Evolutionary conservation across 345 rosid species (phyloP), one percentile per base, ranked within the genome.

Genomic region (Ailanthus altissimus): DNA sequence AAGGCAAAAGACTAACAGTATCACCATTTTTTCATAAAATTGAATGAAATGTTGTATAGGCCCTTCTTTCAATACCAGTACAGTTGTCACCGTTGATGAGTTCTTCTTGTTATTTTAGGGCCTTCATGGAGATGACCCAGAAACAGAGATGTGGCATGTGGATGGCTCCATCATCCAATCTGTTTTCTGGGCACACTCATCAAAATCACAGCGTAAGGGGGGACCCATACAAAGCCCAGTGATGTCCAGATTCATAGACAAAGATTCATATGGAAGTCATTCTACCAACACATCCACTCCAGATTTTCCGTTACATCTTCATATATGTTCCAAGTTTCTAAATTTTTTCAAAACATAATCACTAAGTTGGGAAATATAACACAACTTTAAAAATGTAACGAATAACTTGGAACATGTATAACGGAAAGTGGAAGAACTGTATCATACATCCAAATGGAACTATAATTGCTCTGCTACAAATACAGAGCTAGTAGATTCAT

Each of bases 91-190:
- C 73, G 14, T 28, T 16, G 43, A 18, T 45, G 25, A 25, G 54
- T 25, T 42, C 23, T 23, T 21, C 21, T 58, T 23, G 42, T 57
- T 46, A 1, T 40, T 57, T 43, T 15, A 5, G 21, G 23, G 65
- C 45, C 59, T 69, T 50, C 43, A 15, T 50, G 25, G 23, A 69
- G 54, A 13, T 69, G 73, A 50, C 36, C 73, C 73, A 50, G 58
- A 16, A 69, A 47, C 2, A 32, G 40, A 18, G 50, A 20, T 40
- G n/a, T n/a, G 38, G 69, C 8, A 21, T 26, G 53, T 26, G 23
- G 10, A 69, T 49, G n/a, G 7, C 38, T n/a, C 42, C 20, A 14
- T 59, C 42, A 20, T 45, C 42, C 25, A 6, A 23, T 21, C 38
- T 42, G 36, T 23, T 54, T 54, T 57, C 50, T 6, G 42, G 73